phyloP scores from a whole-genome alignment of 1,139 yeast genomes.

The Saccharomycopsis hybrid region DNA sequence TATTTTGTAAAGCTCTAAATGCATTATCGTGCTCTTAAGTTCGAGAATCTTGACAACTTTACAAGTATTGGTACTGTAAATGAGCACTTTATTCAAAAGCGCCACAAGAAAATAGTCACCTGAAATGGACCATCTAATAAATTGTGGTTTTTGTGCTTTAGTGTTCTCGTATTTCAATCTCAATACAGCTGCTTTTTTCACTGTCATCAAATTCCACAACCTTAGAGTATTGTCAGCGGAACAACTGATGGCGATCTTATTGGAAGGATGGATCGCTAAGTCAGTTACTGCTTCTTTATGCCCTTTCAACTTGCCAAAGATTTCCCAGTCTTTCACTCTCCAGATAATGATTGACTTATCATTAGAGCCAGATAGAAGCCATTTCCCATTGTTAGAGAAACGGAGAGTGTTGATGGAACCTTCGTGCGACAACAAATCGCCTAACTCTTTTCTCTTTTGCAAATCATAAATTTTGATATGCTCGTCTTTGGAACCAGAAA shows the following conservation, averaged over 20 bases:
- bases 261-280: conserved; percentile 86
- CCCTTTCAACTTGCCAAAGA: conserved; percentile 81
- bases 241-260: conserved; percentile 84
- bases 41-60: conserved; percentile 45
- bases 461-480: conserved; percentile 91
- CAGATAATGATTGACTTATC: conserved; percentile 88
- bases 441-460: conserved; percentile 89
- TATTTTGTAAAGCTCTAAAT: conserved; percentile 45
- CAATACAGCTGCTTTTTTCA: conserved; percentile 84
- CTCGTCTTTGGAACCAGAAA: conserved; percentile 94
- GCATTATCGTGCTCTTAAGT: conserved; percentile 56
- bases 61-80: conserved; percentile 64
- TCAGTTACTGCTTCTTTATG: conserved; percentile 75
- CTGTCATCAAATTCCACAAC: conserved; percentile 96
- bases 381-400: conserved; percentile 72
- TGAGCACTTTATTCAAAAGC: conserved; percentile 51
- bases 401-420: conserved; percentile 78
- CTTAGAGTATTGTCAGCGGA: conserved; percentile 78
- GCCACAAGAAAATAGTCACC: conserved; percentile 78
- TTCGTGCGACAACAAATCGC: conserved; percentile 81
- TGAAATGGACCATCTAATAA: conserved; percentile 54
- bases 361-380: conserved; percentile 87
- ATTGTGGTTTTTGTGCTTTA: conserved; percentile 60
- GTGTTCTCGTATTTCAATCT: conserved; percentile 49
- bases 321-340: conserved; percentile 98